Percentiles rank a stretch among this genome's conserved stretches.
Evolutionary conservation across 331 rosid genomes (phyloP).

Genomic region (Stylosanthes scabra): DNA sequence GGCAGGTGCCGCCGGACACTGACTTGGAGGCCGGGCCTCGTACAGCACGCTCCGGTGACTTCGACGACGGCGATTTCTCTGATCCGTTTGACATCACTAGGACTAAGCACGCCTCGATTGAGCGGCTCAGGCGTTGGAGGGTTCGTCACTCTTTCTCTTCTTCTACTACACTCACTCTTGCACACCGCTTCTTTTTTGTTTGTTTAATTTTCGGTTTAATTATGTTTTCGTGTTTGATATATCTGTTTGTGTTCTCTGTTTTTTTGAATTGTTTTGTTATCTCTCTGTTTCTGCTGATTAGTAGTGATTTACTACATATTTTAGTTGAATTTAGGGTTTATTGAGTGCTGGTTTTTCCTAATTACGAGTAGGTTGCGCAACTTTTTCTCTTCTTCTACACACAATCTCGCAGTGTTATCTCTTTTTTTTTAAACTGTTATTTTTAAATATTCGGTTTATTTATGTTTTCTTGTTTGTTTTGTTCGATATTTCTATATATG

Average conservation of each 20-base stretch:
- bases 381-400: neutral
- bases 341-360: too few species aligned
- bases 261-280: neutral
- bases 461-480: too few species aligned
- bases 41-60: conserved; percentile 39
- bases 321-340: too few species aligned
- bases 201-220: neutral
- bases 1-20: conserved; percentile 2
- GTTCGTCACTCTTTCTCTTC: conserved; percentile 47
- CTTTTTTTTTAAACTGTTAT: neutral
- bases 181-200: neutral
- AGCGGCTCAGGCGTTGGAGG: conserved; percentile 90
- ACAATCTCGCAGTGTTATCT: neutral
- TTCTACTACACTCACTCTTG: neutral
- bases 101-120: conserved; percentile 78
- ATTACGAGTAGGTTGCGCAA: conserved; percentile 56
- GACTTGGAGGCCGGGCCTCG: conserved; percentile 74
- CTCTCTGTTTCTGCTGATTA: too few species aligned
- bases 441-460: neutral
- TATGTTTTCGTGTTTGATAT: too few species aligned
- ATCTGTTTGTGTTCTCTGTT: neutral
- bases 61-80: conserved; percentile 47
- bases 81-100: conserved; percentile 69
- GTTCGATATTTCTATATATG: neutral
- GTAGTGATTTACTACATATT: too few species aligned